A percentile compares a stretch with the other conserved stretches of the same genome.
Conservation (phyloP, 768 basidiomycete species). For the Boletus subparvulus region DNA sequence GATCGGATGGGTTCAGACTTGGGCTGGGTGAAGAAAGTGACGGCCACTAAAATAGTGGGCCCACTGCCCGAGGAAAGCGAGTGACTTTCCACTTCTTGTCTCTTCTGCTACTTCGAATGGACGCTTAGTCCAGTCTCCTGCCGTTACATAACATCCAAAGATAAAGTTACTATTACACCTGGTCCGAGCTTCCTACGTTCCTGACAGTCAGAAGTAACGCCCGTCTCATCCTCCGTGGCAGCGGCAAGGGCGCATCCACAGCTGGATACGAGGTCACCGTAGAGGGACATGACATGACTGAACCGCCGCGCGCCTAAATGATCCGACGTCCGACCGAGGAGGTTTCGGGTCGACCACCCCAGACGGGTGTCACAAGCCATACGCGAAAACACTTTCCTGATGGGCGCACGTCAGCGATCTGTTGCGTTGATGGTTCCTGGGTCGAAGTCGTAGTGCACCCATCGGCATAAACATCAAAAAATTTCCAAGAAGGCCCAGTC, state of each 20-base stretch:
- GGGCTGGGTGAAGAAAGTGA: background rate
- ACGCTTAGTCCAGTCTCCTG: conserved; percentile 7
- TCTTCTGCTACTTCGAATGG: conserved; percentile 18
- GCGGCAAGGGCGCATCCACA: background rate
- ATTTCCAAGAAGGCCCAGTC: conserved; percentile 9
- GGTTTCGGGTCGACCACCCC: background rate
- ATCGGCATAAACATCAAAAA: conserved; percentile 22
- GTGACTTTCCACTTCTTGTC: conserved; percentile 20
- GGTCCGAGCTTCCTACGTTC: conserved; percentile 14
- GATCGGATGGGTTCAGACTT: conserved; percentile 2
- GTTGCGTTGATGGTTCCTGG: conserved; percentile 23
- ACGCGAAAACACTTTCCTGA: background rate
- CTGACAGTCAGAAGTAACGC: conserved; percentile 9
- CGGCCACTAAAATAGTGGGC: conserved; percentile 16
- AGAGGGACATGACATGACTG: background rate
- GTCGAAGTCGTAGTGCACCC: conserved; percentile 9
- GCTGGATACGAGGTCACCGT: background rate
- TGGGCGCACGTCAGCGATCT: conserved; percentile 9
- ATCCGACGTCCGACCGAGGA: background rate
- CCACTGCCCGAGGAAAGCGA: conserved; percentile 16
- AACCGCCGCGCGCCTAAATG: background rate
- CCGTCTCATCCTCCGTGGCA: background rate
- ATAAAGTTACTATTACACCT: conserved; percentile 27
- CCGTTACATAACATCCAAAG: conserved; percentile 27
- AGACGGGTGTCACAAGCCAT: background rate